These are phyloP conservation scores for Cercospora zeae-maydis DNA, from an alignment of 2,329 filamentous ascomycete species.

Conservation along the genomic window DNA sequence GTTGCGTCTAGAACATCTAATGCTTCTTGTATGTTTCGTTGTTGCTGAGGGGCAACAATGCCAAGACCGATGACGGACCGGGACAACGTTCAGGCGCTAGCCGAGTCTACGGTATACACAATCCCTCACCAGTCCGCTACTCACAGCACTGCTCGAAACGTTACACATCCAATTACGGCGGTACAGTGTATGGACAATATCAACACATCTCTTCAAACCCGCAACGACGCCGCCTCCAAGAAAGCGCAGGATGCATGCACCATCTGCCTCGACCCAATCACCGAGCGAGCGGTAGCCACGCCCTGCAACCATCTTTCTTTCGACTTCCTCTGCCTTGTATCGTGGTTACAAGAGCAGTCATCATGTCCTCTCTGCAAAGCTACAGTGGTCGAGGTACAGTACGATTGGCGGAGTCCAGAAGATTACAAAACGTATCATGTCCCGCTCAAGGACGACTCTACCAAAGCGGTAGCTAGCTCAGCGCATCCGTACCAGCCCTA, in stretches of 20 bases:
- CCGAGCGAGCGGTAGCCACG: slow-evolving; percentile 65
- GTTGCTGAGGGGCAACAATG: slow-evolving; percentile 1
- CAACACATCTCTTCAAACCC: slow-evolving; percentile 23
- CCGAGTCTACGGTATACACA: background rate
- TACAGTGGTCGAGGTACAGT: slow-evolving; percentile 58
- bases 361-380: slow-evolving; percentile 73
- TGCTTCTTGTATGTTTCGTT: slow-evolving; percentile 5
- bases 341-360: slow-evolving; percentile 71
- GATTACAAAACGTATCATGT: slow-evolving; percentile 56
- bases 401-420: slow-evolving; percentile 55
- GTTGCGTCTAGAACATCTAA: background rate
- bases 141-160: background rate
- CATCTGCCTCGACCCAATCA: slow-evolving; percentile 77
- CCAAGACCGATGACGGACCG: slow-evolving; percentile 2
- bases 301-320: slow-evolving; percentile 80
- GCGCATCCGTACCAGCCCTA: background rate
- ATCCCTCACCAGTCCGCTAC: background rate
- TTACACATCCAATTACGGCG: background rate
- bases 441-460: slow-evolving; percentile 8
- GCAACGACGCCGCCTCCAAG: slow-evolving; percentile 28
- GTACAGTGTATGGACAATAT: slow-evolving; percentile 23
- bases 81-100: background rate
- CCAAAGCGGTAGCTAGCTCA: background rate
- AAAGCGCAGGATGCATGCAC: slow-evolving; percentile 60
- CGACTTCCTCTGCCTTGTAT: slow-evolving; percentile 79